Percentiles rank a stretch among this genome's conserved stretches.
Conservation (phyloP, 1,139 yeast species). For the Yamadazyma siamensis region DNA sequence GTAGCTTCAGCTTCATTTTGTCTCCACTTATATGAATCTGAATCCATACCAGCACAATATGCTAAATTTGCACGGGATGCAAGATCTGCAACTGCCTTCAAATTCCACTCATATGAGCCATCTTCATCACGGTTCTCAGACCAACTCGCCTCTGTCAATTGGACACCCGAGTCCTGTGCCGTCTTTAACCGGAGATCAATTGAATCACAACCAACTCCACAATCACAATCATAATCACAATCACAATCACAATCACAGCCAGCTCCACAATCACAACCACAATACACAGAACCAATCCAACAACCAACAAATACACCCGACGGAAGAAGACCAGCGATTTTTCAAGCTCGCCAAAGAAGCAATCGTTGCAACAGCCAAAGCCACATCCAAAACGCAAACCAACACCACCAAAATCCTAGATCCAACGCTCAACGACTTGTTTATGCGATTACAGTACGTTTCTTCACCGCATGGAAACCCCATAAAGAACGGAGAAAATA, state of each 20-base stretch:
- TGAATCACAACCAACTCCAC: neutral
- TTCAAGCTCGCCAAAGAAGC: conserved; percentile 45
- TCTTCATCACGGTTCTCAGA: too few species aligned
- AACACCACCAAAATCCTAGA: conserved; percentile 29
- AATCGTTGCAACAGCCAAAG: conserved; percentile 42
- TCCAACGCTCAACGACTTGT: conserved; percentile 52
- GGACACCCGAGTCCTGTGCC: too few species aligned
- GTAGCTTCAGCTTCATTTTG: too few species aligned
- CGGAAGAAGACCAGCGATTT: conserved; percentile 41
- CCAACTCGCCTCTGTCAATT: too few species aligned
- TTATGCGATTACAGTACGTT: conserved; percentile 50
- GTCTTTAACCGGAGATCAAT: too few species aligned
- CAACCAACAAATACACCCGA: neutral
- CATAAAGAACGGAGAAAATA: conserved; percentile 30
- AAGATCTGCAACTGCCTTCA: too few species aligned
- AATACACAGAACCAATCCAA: neutral
- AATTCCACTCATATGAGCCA: too few species aligned
- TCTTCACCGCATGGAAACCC: conserved; percentile 54
- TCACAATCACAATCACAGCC: neutral
- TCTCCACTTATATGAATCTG: too few species aligned
- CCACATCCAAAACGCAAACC: conserved; percentile 10
- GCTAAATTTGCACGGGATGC: too few species aligned
- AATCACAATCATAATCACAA: neutral
- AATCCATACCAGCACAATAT: too few species aligned
- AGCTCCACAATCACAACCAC: conserved; percentile 1